Conservation (phyloP, 192 early-diverging fungal species). For the Backusella sp. region DNA sequence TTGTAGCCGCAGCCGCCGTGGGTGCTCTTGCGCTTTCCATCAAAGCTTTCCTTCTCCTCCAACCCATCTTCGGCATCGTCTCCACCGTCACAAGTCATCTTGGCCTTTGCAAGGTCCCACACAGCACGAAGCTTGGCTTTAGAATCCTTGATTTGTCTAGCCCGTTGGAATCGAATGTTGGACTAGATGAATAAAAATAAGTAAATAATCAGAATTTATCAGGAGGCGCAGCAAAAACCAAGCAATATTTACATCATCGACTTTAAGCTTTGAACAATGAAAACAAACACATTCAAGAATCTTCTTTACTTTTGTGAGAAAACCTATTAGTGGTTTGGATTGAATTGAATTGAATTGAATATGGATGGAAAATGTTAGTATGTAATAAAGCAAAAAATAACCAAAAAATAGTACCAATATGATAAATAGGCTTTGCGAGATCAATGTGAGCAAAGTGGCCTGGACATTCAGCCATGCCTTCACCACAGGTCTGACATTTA, state of each 20-base stretch:
- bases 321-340: slow-evolving; percentile 51
- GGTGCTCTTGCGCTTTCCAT: slow-evolving; percentile 54
- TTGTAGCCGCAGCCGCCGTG: slow-evolving; percentile 86
- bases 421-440: slow-evolving; percentile 93
- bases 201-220: neutral
- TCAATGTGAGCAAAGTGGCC: slow-evolving; percentile 99
- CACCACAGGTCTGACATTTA: slow-evolving; percentile 95
- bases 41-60: slow-evolving; percentile 46
- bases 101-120: slow-evolving; percentile 84
- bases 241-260: slow-evolving; percentile 61
- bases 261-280: slow-evolving; percentile 91
- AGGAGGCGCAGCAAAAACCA: neutral
- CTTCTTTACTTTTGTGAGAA: slow-evolving; percentile 93
- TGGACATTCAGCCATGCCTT: slow-evolving; percentile 93
- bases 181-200: slow-evolving; percentile 39
- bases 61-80: slow-evolving; percentile 63
- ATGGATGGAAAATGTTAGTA: too few relatives aligned
- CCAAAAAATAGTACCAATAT: slow-evolving; percentile 61
- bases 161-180: slow-evolving; percentile 64
- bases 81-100: slow-evolving; percentile 78
- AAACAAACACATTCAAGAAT: slow-evolving; percentile 96
- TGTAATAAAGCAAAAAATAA: neutral
- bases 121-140: slow-evolving; percentile 77
- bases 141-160: slow-evolving; percentile 65
- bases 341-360: too few relatives aligned